Evolutionary conservation across 139 green algal genomes (phyloP).

Genomic region (Chlamydomonas eustigma): DNA sequence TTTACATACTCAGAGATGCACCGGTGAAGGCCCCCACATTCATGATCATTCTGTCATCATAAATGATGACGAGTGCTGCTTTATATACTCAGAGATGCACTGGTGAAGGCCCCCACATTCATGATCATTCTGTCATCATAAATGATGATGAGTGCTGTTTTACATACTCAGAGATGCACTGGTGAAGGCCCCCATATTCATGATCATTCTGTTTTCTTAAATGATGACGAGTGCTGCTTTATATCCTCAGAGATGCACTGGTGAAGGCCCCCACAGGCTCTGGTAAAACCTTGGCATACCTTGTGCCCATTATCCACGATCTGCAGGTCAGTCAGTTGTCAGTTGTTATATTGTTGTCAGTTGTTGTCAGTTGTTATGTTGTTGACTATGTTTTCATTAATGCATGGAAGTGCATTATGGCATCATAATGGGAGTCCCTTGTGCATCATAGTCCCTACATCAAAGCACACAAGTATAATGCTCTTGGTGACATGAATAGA

Average conservation of each 20-base stretch:
- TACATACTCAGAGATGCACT: slow-evolving; percentile 60
- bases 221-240: slow-evolving; percentile 19
- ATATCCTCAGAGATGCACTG: slow-evolving; percentile 60
- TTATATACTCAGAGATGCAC: slow-evolving; percentile 22
- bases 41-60: not conserved
- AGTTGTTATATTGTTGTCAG: too few relatives aligned
- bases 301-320: slow-evolving; percentile 80
- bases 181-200: slow-evolving; percentile 68
- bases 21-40: slow-evolving; percentile 59
- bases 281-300: slow-evolving; percentile 91
- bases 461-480: too few relatives aligned
- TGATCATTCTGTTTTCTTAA: too few relatives aligned
- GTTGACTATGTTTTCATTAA: too few relatives aligned
- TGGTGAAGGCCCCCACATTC: slow-evolving; percentile 61
- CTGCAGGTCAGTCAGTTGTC: slow-evolving; percentile 59
- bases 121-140: too few relatives aligned
- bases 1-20: slow-evolving; percentile 21
- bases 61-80: not conserved
- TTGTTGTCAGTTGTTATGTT: too few relatives aligned
- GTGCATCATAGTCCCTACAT: too few relatives aligned
- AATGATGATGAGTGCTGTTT: slow-evolving; percentile 20
- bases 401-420: too few relatives aligned
- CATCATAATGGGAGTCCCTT: too few relatives aligned
- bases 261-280: slow-evolving; percentile 72
- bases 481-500: too few relatives aligned